Base-by-base conservation (phyloP, 1,284 basidiomycete genomes). In the Chondrostereum purpureum region DNA sequence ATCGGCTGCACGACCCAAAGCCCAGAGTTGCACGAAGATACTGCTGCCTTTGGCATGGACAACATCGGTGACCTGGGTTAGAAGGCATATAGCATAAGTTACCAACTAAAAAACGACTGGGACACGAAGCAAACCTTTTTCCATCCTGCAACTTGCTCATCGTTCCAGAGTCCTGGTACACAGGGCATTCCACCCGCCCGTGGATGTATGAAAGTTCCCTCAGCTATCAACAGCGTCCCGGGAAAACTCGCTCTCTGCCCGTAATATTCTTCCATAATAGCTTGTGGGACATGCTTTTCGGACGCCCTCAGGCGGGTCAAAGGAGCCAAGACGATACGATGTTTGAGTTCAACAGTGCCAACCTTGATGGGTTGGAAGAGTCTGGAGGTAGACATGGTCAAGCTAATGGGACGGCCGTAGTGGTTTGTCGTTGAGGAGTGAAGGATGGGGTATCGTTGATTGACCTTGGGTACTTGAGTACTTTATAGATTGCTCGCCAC, bases 21-120 rank as follows among this genome's bases (percentile, higher is more conserved):
- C 69, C 72, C 72, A 74, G 1, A 76, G 60, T 53, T 79, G 75
- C 8, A 64, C 21, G 55, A 60, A 72, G 50, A 77, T 68, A 53
- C 58, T 61, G 0, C 62, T 67, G 2, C 64, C 66, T 47, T 70
- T 68, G 4, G 63, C 61, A 54, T 75, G 73, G 13, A 60, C 53
- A 4, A 47, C 46, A 17, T 49, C 47, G 8, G 49, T 46, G 34
- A 70, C 50, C 59, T 63, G 27, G 4, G 63, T 60, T 0, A 62
- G 58, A 0, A 37, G 23, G 21, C 17, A 33, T 35, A 12, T 44
- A 6, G 33, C 4, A 38, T 44, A 38, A 42, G 21, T 14, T 4
- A 5, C 14, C 33, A 31, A 38, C 10, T 39, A 27, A 5, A 46
- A 10, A 13, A 17, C 0, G 10, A 12, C 16, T 33, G n/a, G 8